Evolutionary conservation across 1,284 basidiomycete species (phyloP), one percentile per base, ranked within the genome.

Genomic region (Volvariella surrecta): DNA sequence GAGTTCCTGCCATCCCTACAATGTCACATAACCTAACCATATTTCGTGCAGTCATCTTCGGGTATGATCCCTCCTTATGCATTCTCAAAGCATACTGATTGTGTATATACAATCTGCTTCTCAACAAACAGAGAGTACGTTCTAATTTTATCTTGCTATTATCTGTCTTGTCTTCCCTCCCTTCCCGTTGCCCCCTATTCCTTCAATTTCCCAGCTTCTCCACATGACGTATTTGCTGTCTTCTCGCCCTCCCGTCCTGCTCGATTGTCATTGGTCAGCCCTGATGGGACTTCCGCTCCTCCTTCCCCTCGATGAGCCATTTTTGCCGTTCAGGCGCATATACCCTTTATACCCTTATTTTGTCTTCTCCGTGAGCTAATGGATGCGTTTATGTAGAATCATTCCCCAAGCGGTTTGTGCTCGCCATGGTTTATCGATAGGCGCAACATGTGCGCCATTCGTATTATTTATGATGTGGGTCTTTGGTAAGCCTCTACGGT

Each of bases 321-420:
- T n/a, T n/a, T n/a, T n/a, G n/a, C n/a, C n/a, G n/a, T n/a, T n/a
- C n/a, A n/a, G n/a, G n/a, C n/a, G n/a, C n/a, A n/a, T n/a, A n/a
- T n/a, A n/a, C n/a, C n/a, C n/a, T n/a, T n/a, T n/a, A n/a, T n/a
- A n/a, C n/a, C n/a, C n/a, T n/a, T n/a, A n/a, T n/a, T n/a, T n/a
- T n/a, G n/a, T n/a, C n/a, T n/a, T n/a, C n/a, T n/a, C n/a, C n/a
- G n/a, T n/a, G n/a, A n/a, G n/a, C n/a, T n/a, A n/a, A n/a, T n/a
- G n/a, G n/a, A n/a, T n/a, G n/a, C n/a, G n/a, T n/a, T n/a, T 19
- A 30, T 18, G 1, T 13, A 86, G 82, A 62, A 82, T 97, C 50
- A 96, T 97, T 47, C 93, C 93, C 2, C 85, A 89, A 61, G 80
- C 86, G 7, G 60, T 88, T 18, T 92, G 91, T 52, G 93, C 95